phyloP scores from a whole-genome alignment of 768 basidiomycete species.

The Termitomyces sp. region DNA sequence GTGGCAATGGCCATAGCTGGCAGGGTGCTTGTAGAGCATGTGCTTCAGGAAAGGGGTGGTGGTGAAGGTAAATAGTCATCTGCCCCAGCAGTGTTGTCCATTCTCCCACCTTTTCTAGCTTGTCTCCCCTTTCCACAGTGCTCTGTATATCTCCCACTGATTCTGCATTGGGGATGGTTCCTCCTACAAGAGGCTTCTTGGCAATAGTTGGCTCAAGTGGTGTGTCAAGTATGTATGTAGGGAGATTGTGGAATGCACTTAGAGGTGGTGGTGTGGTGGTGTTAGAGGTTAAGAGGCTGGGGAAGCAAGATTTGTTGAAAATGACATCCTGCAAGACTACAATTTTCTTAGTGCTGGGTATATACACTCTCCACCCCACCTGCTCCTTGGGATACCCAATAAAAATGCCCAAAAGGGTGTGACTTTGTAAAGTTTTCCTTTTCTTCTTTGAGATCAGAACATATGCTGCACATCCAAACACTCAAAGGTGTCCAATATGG shows the following conservation, averaged over 20 bases:
- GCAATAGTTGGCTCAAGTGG: not conserved
- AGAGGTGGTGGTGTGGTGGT: not conserved
- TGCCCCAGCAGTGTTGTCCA: not conserved
- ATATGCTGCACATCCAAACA: too few relatives aligned
- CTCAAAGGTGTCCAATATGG: too few relatives aligned
- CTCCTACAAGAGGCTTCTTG: not conserved
- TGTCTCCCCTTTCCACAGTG: not conserved
- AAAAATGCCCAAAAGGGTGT: too few relatives aligned
- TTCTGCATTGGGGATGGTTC: not conserved
- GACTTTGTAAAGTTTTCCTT: too few relatives aligned
- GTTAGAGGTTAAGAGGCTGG: not conserved
- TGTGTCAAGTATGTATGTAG: not conserved
- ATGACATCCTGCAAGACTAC: not conserved
- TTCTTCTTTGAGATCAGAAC: too few relatives aligned
- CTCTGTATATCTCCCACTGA: not conserved
- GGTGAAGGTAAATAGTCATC: not conserved
- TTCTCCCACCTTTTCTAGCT: not conserved
- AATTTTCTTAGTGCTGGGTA: constrained; percentile 2
- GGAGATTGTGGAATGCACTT: not conserved
- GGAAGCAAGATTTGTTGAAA: not conserved
- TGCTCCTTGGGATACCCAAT: too few relatives aligned
- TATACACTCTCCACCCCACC: constrained; percentile 6
- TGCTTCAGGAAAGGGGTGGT: not conserved
- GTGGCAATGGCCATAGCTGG: not conserved
- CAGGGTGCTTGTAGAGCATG: not conserved